Evolutionary conservation across 2,329 filamentous ascomycete species (phyloP).

Genomic region (Trichoderma brevicompactum): DNA sequence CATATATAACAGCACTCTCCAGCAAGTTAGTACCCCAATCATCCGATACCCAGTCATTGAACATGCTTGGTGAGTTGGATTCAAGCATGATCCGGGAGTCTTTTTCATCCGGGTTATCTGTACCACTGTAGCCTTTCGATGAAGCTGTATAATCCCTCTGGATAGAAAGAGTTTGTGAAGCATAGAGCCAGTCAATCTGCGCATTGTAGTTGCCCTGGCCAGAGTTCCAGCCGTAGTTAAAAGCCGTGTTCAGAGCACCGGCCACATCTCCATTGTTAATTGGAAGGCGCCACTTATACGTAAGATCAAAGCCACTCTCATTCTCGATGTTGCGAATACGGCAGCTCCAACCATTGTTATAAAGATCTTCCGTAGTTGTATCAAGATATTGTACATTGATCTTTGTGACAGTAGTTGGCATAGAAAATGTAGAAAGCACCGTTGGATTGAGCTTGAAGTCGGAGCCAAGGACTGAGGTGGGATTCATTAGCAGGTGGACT

Average conservation of each 20-base stretch:
- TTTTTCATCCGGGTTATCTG: slow-evolving; percentile 6
- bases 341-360: slow-evolving; percentile 22
- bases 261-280: slow-evolving; percentile 10
- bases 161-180: slow-evolving; percentile 15
- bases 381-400: slow-evolving; percentile 23
- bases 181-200: slow-evolving; percentile 22
- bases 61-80: slow-evolving; percentile 15
- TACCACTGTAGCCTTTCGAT: slow-evolving; percentile 18
- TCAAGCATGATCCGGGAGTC: slow-evolving; percentile 7
- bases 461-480: slow-evolving; percentile 15
- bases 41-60: slow-evolving; percentile 9
- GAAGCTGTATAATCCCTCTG: slow-evolving; percentile 15
- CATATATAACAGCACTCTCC: slow-evolving; percentile 7
- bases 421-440: slow-evolving; percentile 16
- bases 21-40: slow-evolving; percentile 18
- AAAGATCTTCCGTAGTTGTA: slow-evolving; percentile 5
- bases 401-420: slow-evolving; percentile 23
- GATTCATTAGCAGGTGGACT: slow-evolving; percentile 16
- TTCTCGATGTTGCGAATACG: slow-evolving; percentile 21
- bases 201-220: slow-evolving; percentile 18
- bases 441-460: slow-evolving; percentile 21
- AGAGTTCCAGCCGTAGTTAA: slow-evolving; percentile 10
- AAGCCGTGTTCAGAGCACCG: slow-evolving; percentile 14
- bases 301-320: slow-evolving; percentile 16
- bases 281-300: slow-evolving; percentile 18